Evolutionary conservation across 2,329 filamentous ascomycete genomes (phyloP), one percentile per base, ranked within the genome.

Genomic region (Phialophora tarda): DNA sequence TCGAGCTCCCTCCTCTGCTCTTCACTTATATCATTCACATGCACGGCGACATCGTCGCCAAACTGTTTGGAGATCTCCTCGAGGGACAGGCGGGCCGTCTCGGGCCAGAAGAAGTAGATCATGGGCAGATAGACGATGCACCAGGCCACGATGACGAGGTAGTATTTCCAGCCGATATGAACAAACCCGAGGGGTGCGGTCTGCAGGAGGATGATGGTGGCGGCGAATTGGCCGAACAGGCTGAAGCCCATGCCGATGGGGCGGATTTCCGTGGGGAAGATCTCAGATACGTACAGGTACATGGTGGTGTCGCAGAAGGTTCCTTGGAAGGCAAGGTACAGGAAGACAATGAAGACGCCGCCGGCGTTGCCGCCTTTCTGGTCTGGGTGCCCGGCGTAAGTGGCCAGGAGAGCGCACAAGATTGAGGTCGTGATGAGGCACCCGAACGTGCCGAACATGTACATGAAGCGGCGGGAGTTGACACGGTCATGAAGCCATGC

Each of bases 211-310:
- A 84, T 80, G 1, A 85, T 75, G 0, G 82, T 83, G 0, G 82
- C 77, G 1, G 81, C 78, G 66, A 83, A 83, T 65, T 83, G 82
- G 3, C 82, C 82, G 60, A 84, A 84, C 1, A 85, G 68, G 0
- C 80, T 82, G 72, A 84, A 82, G 0, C 81, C 82, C 77, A 84
- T 83, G 8, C 82, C 83, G 34, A 83, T 84, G 0, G 82, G 78
- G 1, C 83, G 78, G 30, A 84, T 82, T 60, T 84, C 81, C 0
- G 75, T 81, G 3, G 79, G 81, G 72, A 81, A 82, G 21, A 82
- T 82, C 72, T 82, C 80, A 2, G 77, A 76, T 23, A 81, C 77
- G 61, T 82, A 82, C 17, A 82, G 74, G 61, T 82, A 83, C 74
- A 82, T 81, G n/a, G 79, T 82, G 1, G 81, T 81, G 66, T 83